A percentile compares a stretch with the other conserved stretches of the same genome.
Evolutionary conservation across 305 asterid species (phyloP).

Genomic region (Fraxinus floribunda): DNA sequence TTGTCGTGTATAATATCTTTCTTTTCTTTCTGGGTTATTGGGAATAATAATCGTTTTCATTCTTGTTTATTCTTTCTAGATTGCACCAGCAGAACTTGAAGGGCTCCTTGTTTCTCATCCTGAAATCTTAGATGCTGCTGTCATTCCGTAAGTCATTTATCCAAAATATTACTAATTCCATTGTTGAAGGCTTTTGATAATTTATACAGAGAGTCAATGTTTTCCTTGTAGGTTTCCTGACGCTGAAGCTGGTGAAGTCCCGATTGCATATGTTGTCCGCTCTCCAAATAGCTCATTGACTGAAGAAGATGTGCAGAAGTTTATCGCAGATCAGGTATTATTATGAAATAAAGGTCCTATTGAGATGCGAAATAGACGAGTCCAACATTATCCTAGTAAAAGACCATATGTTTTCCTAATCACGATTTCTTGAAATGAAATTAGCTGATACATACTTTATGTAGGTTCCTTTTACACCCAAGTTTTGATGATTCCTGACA

Average conservation of each 20-base stretch:
- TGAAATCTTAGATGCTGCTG: constrained; percentile 90
- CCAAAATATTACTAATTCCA: neutral
- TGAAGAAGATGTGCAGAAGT: constrained; percentile 75
- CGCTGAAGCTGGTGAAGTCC: constrained; percentile 98
- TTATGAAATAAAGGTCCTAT: neutral
- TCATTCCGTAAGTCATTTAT: constrained; percentile 68
- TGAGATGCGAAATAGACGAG: neutral
- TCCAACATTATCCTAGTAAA: neutral
- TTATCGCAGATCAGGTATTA: constrained; percentile 78
- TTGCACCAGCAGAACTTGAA: constrained; percentile 99
- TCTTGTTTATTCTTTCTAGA: constrained; percentile 41
- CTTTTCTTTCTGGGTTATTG: neutral
- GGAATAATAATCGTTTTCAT: neutral
- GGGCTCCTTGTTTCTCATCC: constrained; percentile 89
- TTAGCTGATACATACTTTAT: neutral
- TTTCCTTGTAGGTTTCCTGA: constrained; percentile 66
- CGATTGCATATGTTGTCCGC: constrained; percentile 82
- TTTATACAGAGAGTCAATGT: neutral
- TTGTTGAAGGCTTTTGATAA: neutral
- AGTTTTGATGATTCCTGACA: neutral
- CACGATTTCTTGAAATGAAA: neutral
- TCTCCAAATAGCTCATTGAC: constrained; percentile 76
- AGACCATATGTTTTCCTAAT: neutral
- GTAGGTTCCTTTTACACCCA: neutral
- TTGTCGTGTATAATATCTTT: neutral